Conservation (phyloP, 2,329 filamentous ascomycete species). For the Fusarium sp. region DNA sequence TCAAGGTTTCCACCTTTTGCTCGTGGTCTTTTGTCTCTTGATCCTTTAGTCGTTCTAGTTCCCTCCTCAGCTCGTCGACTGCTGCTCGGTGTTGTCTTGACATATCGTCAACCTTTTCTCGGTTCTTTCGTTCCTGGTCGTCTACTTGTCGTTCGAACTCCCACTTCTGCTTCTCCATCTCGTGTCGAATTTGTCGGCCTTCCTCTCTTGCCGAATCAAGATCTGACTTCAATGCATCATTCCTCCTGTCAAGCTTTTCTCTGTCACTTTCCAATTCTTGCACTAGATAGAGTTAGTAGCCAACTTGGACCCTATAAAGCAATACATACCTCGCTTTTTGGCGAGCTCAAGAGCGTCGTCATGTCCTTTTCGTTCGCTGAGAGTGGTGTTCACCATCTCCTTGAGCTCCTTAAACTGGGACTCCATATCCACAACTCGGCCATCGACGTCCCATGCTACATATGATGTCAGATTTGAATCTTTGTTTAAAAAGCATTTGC, state of each 20-base stretch:
- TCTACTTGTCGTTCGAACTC: constrained; percentile 62
- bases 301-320: accelerated
- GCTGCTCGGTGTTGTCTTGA: constrained; percentile 50
- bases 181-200: constrained; percentile 49
- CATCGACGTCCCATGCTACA: constrained; percentile 83
- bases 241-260: constrained; percentile 59
- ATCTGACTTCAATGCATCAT: constrained; percentile 69
- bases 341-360: constrained; percentile 80
- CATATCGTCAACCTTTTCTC: constrained; percentile 51
- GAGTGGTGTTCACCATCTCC: constrained; percentile 75
- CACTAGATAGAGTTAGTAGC: constrained; percentile 50
- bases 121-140: constrained; percentile 57
- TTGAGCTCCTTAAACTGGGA: constrained; percentile 77
- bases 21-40: constrained; percentile 68
- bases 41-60: constrained; percentile 56
- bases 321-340: constrained; percentile 75
- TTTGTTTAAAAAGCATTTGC: constrained; percentile 72
- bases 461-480: constrained; percentile 75
- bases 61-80: constrained; percentile 56
- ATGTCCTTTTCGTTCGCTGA: constrained; percentile 73
- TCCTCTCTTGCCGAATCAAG: constrained; percentile 59
- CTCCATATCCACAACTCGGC: constrained; percentile 80
- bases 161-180: constrained; percentile 53
- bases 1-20: constrained; percentile 74
- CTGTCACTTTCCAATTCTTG: constrained; percentile 62